A percentile compares a stretch with the other conserved stretches of the same genome.
Evolutionary conservation across 2,329 filamentous ascomycete species (phyloP).

Genomic region (Neoscytalidium dimidiatum): DNA sequence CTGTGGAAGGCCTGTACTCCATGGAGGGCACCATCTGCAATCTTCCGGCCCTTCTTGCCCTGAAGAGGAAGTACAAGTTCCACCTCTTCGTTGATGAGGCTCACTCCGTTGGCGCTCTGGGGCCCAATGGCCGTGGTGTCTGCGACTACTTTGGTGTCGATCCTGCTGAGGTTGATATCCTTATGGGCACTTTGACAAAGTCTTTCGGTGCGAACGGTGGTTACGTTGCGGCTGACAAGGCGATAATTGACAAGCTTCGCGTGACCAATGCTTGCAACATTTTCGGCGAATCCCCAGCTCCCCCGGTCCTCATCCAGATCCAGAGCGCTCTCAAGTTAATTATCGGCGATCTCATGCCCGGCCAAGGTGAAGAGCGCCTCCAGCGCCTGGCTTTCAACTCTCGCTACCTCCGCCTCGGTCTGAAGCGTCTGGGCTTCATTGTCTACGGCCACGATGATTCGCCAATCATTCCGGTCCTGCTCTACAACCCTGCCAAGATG

Average conservation of each 20-base stretch:
- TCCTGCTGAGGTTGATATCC: constrained; percentile 82
- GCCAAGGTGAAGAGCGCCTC: constrained; percentile 92
- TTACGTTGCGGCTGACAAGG: constrained; percentile 86
- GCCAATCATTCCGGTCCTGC: constrained; percentile 88
- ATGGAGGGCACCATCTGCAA: constrained; percentile 99
- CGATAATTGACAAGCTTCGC: constrained; percentile 88
- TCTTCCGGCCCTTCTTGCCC: constrained; percentile 79
- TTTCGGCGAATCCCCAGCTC: constrained; percentile 84
- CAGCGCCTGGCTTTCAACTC: constrained; percentile 98
- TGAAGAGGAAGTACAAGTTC: constrained; percentile 98
- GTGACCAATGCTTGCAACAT: constrained; percentile 82
- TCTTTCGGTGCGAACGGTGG: constrained; percentile 98
- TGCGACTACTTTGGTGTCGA: constrained; percentile 97
- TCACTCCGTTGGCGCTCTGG: constrained; percentile 91
- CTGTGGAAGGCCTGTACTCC: constrained; percentile 95
- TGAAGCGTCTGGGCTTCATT: constrained; percentile 96
- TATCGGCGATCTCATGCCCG: constrained; percentile 80
- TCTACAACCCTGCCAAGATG: constrained; percentile 99
- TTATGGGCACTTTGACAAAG: constrained; percentile 98
- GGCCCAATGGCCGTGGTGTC: constrained; percentile 84
- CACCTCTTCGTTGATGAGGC: constrained; percentile 94
- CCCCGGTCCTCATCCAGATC: constrained; percentile 89
- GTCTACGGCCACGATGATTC: constrained; percentile 98
- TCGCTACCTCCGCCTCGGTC: constrained; percentile 91
- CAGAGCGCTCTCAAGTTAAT: constrained; percentile 84